Evolutionary conservation across 2,329 filamentous ascomycete genomes (phyloP).

Genomic region (Trichophyton simii): DNA sequence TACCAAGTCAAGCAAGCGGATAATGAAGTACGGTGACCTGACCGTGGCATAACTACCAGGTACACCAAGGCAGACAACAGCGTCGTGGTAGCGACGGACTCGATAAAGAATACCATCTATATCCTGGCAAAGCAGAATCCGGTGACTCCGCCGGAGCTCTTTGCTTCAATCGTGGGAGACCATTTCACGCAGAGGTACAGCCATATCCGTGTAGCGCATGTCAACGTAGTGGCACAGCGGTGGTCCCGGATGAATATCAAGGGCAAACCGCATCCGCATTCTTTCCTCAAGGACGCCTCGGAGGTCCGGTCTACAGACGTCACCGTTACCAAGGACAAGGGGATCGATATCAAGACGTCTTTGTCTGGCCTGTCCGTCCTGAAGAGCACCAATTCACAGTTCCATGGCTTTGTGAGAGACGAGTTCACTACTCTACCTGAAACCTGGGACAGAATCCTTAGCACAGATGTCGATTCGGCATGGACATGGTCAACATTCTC

Average conservation of each 20-base stretch:
- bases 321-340: slow-evolving; percentile 51
- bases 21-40: background rate
- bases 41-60: slow-evolving; percentile 32
- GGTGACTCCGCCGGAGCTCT: slow-evolving; percentile 85
- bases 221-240: slow-evolving; percentile 71
- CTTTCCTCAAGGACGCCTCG: slow-evolving; percentile 77
- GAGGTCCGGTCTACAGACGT: slow-evolving; percentile 78
- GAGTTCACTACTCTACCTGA: slow-evolving; percentile 86
- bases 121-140: slow-evolving; percentile 90
- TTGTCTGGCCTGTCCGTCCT: slow-evolving; percentile 76
- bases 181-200: slow-evolving; percentile 82
- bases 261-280: slow-evolving; percentile 85
- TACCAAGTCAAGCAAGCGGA: background rate
- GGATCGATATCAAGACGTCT: slow-evolving; percentile 62
- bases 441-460: slow-evolving; percentile 89
- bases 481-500: slow-evolving; percentile 76
- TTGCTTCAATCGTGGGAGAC: slow-evolving; percentile 66
- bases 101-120: slow-evolving; percentile 95
- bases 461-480: slow-evolving; percentile 74
- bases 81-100: slow-evolving; percentile 89
- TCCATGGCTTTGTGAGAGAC: slow-evolving; percentile 86
- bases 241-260: slow-evolving; percentile 85
- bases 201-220: slow-evolving; percentile 75
- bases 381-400: slow-evolving; percentile 92
- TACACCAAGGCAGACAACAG: slow-evolving; percentile 93